Percentiles rank a stretch among this genome's conserved stretches.
These are phyloP conservation scores for Rostrohypoxylon terebratum DNA, from an alignment of 495 filamentous ascomycete species.

Conservation along the genomic window DNA sequence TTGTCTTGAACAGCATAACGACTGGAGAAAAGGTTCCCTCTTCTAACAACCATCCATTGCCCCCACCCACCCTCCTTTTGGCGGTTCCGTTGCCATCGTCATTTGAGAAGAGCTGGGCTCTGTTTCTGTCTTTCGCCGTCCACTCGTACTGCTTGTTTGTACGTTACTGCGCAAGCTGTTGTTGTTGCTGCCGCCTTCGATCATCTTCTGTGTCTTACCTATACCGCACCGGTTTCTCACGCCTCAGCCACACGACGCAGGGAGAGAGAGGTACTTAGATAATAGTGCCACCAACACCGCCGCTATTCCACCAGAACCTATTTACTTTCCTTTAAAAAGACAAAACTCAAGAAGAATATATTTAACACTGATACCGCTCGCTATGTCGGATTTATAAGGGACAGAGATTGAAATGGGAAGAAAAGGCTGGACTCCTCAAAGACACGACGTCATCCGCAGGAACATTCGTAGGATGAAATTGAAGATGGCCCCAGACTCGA, in stretches of 20 bases:
- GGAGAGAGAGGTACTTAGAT: constrained; percentile 19
- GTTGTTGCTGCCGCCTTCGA: constrained; percentile 25
- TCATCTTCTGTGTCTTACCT: constrained; percentile 35
- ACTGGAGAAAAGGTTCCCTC: constrained; percentile 32
- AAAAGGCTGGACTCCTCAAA: constrained; percentile 35
- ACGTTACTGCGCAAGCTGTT: constrained; percentile 13
- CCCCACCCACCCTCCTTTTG: constrained; percentile 32
- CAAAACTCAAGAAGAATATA: constrained; percentile 6
- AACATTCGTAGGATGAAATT: constrained; percentile 44
- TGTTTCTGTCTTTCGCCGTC: constrained; percentile 17
- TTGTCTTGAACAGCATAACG: constrained; percentile 24
- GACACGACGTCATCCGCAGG: constrained; percentile 47
- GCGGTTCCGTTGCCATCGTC: constrained; percentile 31
- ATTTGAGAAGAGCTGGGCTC: constrained; percentile 45
- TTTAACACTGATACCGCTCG: constrained; percentile 13
- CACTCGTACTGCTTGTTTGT: constrained; percentile 16
- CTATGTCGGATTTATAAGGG: constrained; percentile 45
- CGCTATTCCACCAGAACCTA: constrained; percentile 12
- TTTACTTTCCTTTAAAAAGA: constrained; percentile 8
- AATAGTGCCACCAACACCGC: constrained; percentile 18
- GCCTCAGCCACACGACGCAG: constrained; percentile 40
- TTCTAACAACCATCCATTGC: constrained; percentile 10
- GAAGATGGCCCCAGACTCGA: constrained; percentile 47
- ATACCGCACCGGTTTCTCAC: constrained; percentile 22
- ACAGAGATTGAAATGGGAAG: constrained; percentile 38